Conservation (phyloP, 345 rosid genomes). For the Eucalyptus pauciflora region DNA sequence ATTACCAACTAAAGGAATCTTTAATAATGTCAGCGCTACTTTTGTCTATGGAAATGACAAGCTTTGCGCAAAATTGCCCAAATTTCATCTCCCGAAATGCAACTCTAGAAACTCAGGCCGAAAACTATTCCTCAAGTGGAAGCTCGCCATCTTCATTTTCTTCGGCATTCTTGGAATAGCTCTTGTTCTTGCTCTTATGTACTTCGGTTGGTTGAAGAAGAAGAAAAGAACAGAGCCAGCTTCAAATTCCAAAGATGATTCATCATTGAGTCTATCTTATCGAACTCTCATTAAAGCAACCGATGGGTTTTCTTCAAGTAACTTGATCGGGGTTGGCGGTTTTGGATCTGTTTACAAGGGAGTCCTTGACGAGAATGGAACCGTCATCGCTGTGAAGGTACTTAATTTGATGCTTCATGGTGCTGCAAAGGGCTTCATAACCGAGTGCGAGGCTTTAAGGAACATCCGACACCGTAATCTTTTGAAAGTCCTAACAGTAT, state of each 20-base stretch:
- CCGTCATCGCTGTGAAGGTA: not conserved
- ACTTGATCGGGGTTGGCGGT: not conserved
- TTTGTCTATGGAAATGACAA: constrained; percentile 3
- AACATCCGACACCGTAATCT: not conserved
- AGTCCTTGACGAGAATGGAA: not conserved
- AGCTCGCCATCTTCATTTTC: not conserved
- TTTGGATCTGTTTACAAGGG: not conserved
- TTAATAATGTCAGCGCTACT: not conserved
- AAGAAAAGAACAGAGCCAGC: not conserved
- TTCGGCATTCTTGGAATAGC: not conserved
- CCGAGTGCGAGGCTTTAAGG: not conserved
- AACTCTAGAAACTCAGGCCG: rapidly evolving
- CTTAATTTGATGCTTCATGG: not conserved
- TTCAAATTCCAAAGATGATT: not conserved
- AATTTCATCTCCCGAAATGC: not conserved
- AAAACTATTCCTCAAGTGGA: not conserved
- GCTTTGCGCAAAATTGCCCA: constrained; percentile 2
- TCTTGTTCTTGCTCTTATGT: not conserved
- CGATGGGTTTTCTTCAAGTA: not conserved
- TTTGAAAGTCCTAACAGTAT: not conserved
- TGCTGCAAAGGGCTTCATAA: not conserved
- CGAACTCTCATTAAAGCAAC: not conserved
- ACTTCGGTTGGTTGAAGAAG: not conserved
- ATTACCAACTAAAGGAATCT: constrained; percentile 5
- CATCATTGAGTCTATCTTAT: not conserved